Conservation (phyloP, 129 eudicot species). For the Centrapalus pauciflorus region DNA sequence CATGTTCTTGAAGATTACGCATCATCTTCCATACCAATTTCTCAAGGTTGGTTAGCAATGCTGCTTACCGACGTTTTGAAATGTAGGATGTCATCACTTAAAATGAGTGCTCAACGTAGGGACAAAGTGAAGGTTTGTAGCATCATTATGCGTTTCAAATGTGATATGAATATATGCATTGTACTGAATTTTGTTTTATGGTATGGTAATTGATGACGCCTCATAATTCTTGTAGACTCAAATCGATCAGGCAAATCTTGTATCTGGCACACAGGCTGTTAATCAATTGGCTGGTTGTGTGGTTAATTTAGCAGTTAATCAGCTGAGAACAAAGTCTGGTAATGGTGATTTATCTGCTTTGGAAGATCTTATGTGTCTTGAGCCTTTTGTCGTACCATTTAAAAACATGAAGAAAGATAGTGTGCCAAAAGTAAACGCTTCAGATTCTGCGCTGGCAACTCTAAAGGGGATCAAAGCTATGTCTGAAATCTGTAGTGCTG, state of each 20-base stretch:
- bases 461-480: conserved; percentile 91
- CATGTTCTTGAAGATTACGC: conserved; percentile 81
- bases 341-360: conserved; percentile 41
- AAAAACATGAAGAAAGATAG: conserved; percentile 64
- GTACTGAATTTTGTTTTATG: background rate
- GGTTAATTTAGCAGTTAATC: conserved; percentile 73
- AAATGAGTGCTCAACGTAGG: conserved; percentile 51
- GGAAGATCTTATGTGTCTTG: conserved; percentile 69
- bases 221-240: conserved; percentile 63
- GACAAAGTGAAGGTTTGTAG: conserved; percentile 85
- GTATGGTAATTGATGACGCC: conserved; percentile 15
- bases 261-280: conserved; percentile 65
- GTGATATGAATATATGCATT: background rate
- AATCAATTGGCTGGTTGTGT: conserved; percentile 64
- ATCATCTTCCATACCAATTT: conserved; percentile 76
- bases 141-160: background rate
- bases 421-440: conserved; percentile 56
- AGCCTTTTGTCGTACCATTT: conserved; percentile 66
- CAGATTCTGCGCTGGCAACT: conserved; percentile 83
- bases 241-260: conserved; percentile 67
- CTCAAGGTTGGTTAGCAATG: conserved; percentile 94
- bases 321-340: conserved; percentile 41
- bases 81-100: conserved; percentile 39
- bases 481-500: conserved; percentile 87
- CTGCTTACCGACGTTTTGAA: conserved; percentile 61